These are phyloP conservation scores for Lachancea lanzarotensis DNA, from an alignment of 805 yeast genomes.

Conservation along the genomic window DNA sequence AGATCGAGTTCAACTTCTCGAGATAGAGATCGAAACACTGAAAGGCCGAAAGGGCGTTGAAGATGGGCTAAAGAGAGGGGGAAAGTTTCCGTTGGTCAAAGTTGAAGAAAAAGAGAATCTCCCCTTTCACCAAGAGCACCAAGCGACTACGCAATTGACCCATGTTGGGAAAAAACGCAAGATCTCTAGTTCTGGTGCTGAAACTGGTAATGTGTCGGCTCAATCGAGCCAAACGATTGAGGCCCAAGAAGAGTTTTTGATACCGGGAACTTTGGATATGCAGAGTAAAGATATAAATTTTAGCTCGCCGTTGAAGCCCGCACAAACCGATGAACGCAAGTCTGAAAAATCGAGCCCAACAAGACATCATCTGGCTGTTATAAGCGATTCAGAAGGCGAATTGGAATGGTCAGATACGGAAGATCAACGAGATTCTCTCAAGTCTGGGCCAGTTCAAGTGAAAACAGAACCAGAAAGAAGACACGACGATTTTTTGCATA, in stretches of 20 bases:
- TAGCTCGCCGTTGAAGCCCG: slow-evolving; percentile 10
- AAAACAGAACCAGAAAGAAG: background rate
- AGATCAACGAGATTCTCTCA: background rate
- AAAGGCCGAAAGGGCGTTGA: background rate
- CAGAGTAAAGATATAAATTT: slow-evolving; percentile 8
- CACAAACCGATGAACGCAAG: background rate
- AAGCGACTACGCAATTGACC: no score
- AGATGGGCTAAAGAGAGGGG: no score
- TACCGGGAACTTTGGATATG: slow-evolving; percentile 8
- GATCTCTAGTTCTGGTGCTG: background rate
- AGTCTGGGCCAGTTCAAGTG: background rate
- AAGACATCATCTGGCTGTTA: slow-evolving; percentile 3
- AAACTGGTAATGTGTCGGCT: background rate
- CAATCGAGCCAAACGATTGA: slow-evolving; percentile 1
- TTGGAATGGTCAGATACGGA: slow-evolving; percentile 9
- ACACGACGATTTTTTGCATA: background rate
- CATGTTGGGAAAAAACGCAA: background rate
- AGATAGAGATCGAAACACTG: background rate
- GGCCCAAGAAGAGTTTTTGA: background rate
- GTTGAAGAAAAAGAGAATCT: background rate
- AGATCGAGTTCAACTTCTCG: slow-evolving; percentile 3
- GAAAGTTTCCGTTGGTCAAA: background rate
- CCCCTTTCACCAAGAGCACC: background rate
- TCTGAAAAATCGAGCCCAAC: slow-evolving; percentile 1
- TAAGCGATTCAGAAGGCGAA: slow-evolving; percentile 10